Evolutionary conservation across 2,329 filamentous ascomycete species (phyloP), one percentile per base, ranked within the genome.

Genomic region (Neonectria magnoliae): DNA sequence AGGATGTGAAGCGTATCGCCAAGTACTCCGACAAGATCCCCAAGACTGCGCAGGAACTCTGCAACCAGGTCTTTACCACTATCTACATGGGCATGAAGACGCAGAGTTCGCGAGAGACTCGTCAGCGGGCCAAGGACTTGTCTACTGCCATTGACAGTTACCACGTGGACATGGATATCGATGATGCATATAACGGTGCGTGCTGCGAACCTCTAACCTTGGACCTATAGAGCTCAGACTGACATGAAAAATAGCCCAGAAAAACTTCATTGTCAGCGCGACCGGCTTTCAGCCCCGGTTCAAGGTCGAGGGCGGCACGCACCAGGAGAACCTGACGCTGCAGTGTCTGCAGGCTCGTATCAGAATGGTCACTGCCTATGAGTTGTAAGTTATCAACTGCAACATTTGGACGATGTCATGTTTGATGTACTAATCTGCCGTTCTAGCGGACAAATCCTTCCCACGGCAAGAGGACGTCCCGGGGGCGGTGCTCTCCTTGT

Each of bases 81-180:
- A 51, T 71, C 1, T 73, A 73, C 77, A 91, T 93, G 88, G 92
- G 91, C 11, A 94, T 89, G 73, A 80, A 84, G 69, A 87, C 91
- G 67, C 90, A 90, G 45, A 89, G 87, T 54, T 88, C 85, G 25
- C 79, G 81, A 45, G 90, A 93, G 68, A 94, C 92, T 0, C 81
- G 92, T 10, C 81, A 84, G 51, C 83, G 93, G 29, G 90, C 93
- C 1, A 86, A 86, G 72, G 82, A 85, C 0, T 83, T 95, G 0
- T 76, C 85, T 5, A 73, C 81, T 4, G 83, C 81, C 5, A 93
- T 95, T 57, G 92, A 92, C 3, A 83, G 87, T 16, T 90, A 93
- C 72, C 93, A 96, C 74, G 83, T 87, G 4, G 87, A 94, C 73
- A 81, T 93, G 48, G 88, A 93, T 72, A 93, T 95, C 61, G 93